These are phyloP conservation scores for Diplodia seriata DNA, from an alignment of 2,329 filamentous ascomycete genomes.

Conservation along the genomic window DNA sequence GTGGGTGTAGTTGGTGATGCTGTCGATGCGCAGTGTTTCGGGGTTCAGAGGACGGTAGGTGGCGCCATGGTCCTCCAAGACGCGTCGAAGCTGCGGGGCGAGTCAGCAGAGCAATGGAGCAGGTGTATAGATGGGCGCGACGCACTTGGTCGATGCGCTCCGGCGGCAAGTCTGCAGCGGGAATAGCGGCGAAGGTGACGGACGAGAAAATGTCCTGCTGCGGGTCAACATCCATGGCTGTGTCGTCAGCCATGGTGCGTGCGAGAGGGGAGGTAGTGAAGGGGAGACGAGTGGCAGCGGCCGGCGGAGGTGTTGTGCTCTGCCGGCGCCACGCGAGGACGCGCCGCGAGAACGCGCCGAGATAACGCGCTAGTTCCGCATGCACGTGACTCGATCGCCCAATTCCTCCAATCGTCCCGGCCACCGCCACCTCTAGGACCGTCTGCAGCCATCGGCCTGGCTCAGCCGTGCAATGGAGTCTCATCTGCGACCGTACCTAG, in stretches of 20 bases:
- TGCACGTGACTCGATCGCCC: constrained; percentile 1
- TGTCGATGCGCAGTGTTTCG: constrained; percentile 49
- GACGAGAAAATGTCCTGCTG: constrained; percentile 46
- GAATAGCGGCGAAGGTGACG: constrained; percentile 53
- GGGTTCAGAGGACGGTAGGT: constrained; percentile 51
- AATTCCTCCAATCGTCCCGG: too few species aligned
- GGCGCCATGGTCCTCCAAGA: constrained; percentile 58
- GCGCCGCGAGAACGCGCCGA: constrained; percentile 5
- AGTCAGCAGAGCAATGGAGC: constrained; percentile 36
- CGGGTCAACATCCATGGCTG: constrained; percentile 36
- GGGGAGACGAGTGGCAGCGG: neutral
- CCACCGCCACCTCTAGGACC: neutral
- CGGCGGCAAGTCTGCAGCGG: constrained; percentile 45
- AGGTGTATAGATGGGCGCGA: neutral
- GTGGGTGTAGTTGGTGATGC: constrained; percentile 62
- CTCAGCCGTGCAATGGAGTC: neutral
- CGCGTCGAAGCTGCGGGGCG: constrained; percentile 52
- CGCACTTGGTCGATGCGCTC: constrained; percentile 41
- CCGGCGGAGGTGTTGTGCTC: constrained; percentile 8
- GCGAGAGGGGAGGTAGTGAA: neutral
- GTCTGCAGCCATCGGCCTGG: neutral
- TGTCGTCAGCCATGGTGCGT: constrained; percentile 21
- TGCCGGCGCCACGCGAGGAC: constrained; percentile 4
- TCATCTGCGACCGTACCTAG: neutral
- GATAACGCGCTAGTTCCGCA: neutral